Evolutionary conservation across 345 rosid species (phyloP).

Genomic region (Syzygium aromaticum): DNA sequence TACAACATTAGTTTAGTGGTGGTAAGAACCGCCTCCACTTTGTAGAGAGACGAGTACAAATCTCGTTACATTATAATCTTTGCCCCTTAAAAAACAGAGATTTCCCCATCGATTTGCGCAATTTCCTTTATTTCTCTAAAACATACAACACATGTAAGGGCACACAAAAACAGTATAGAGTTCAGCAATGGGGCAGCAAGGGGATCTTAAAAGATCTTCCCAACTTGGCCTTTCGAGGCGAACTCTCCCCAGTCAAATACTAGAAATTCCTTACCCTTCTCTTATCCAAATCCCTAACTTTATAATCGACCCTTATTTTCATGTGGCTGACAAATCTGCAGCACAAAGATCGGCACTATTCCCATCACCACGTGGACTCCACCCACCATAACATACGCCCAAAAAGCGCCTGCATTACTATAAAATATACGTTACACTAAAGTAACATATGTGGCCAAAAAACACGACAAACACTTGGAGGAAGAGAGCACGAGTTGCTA

Average conservation of each 20-base stretch:
- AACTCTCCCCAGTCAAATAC: background rate
- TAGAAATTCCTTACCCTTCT: background rate
- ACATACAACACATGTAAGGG: background rate
- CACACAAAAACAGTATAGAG: background rate
- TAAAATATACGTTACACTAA: background rate
- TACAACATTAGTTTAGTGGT: background rate
- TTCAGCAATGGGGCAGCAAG: background rate
- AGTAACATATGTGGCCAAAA: background rate
- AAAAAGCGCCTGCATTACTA: background rate
- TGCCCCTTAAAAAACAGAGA: background rate
- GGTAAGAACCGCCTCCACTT: background rate
- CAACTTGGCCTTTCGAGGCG: background rate
- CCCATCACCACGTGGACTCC: background rate
- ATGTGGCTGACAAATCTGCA: background rate
- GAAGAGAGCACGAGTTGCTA: background rate
- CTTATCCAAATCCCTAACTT: background rate
- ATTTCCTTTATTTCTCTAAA: background rate
- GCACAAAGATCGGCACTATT: background rate
- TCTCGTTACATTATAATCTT: background rate
- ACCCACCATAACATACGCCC: background rate
- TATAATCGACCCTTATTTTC: background rate
- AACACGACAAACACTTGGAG: too few relatives aligned
- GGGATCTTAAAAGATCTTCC: conserved; percentile 2
- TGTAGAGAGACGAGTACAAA: background rate
- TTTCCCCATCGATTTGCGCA: background rate